phyloP scores from a whole-genome alignment of 129 eudicot genomes.

The Daucus carota region DH1_v3.0 NC_030388.2:526501-527000 shows the following conservation, averaged over 20 bases:
- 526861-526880: slow-evolving; percentile 14
- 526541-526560: no score
- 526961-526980: slow-evolving; percentile 29
- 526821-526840: not conserved
- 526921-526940: slow-evolving; percentile 70
- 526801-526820: not conserved
- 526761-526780: not conserved
- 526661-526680: no score
- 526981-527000: slow-evolving; percentile 41
- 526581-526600: no score
- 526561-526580: no score
- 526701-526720: no score
- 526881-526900: slow-evolving; percentile 24
- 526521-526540: no score
- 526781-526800: not conserved
- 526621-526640: no score
- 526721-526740: not conserved
- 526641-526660: no score
- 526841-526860: not conserved
- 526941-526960: slow-evolving; percentile 46
- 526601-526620: no score
- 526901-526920: slow-evolving; percentile 49
- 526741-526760: not conserved
- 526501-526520: no score
- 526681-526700: no score